Percentiles rank a stretch among this genome's conserved stretches.
phyloP scores from a whole-genome alignment of 75 land plant genomes.

The Picea glauca region DNA sequence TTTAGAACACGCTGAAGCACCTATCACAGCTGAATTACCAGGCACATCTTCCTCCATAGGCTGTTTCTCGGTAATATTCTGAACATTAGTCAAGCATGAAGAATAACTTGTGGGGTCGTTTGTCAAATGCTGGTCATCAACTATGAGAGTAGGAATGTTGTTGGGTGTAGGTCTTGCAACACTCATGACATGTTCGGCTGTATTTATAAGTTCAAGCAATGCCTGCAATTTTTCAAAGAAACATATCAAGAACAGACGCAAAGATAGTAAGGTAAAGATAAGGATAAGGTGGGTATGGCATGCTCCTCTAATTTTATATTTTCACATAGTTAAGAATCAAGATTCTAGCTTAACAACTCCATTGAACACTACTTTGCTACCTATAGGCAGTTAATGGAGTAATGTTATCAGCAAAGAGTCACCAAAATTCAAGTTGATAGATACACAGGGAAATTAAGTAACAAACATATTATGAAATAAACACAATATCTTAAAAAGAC shows the following conservation, averaged over 20 bases:
- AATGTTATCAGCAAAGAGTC: background rate
- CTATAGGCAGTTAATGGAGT: background rate
- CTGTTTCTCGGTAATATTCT: conserved; percentile 3
- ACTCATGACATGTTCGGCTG: conserved; percentile 71
- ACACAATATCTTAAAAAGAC: conserved; percentile 17
- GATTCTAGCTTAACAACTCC: background rate
- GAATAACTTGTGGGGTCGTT: background rate
- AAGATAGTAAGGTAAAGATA: background rate
- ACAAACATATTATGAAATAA: background rate
- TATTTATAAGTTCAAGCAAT: conserved; percentile 78
- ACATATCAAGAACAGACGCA: background rate
- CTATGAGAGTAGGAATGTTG: no score
- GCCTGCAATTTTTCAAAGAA: conserved; percentile 38
- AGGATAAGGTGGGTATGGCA: no score
- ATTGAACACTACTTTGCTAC: background rate
- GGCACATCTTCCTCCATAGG: background rate
- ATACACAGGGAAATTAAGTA: background rate
- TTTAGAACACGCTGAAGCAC: background rate
- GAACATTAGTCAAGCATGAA: conserved; percentile 1
- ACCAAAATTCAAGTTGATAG: background rate
- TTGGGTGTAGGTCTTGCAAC: conserved; percentile 25
- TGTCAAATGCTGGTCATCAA: no score
- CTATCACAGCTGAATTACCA: background rate
- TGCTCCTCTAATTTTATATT: background rate
- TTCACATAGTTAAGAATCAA: background rate